Conservation (phyloP, 306 rosid species). For the Begonia masoniana region DNA sequence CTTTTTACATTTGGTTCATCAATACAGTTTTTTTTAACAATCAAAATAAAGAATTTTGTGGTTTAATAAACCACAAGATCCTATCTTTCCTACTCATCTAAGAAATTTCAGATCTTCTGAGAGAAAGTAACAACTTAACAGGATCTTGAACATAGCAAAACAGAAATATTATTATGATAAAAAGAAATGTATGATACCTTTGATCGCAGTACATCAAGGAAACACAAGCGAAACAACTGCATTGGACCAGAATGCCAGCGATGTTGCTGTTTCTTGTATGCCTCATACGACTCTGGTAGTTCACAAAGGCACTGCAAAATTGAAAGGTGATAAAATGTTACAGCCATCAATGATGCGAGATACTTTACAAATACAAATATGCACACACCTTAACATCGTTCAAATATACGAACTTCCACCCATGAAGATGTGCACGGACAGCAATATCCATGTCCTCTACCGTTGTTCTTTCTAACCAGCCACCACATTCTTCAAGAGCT, state of each 20-base stretch:
- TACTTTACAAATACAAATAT: slow-evolving; percentile 7
- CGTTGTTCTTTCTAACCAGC: slow-evolving; percentile 97
- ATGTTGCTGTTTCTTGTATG: slow-evolving; percentile 94
- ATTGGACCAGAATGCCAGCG: slow-evolving; percentile 99
- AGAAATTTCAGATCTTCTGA: too few relatives aligned
- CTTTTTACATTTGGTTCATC: too few relatives aligned
- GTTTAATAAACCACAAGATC: too few relatives aligned
- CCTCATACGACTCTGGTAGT: slow-evolving; percentile 96
- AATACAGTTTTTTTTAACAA: too few relatives aligned
- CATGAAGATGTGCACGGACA: slow-evolving; percentile 96
- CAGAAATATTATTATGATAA: not conserved
- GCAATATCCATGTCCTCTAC: slow-evolving; percentile 99
- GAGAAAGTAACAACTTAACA: too few relatives aligned
- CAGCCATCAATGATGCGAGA: slow-evolving; percentile 5
- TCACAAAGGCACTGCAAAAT: slow-evolving; percentile 90
- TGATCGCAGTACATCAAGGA: slow-evolving; percentile 69
- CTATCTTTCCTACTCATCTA: too few relatives aligned
- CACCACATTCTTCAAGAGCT: slow-evolving; percentile 96
- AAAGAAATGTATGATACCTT: slow-evolving; percentile 42
- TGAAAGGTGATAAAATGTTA: slow-evolving; percentile 18
- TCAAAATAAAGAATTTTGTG: too few relatives aligned
- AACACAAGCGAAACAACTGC: slow-evolving; percentile 90
- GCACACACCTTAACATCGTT: slow-evolving; percentile 73
- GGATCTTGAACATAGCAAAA: too few relatives aligned
- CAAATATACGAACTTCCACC: slow-evolving; percentile 95